Base-by-base conservation (phyloP, 768 basidiomycete species). In the Myochromella boudieri region DNA sequence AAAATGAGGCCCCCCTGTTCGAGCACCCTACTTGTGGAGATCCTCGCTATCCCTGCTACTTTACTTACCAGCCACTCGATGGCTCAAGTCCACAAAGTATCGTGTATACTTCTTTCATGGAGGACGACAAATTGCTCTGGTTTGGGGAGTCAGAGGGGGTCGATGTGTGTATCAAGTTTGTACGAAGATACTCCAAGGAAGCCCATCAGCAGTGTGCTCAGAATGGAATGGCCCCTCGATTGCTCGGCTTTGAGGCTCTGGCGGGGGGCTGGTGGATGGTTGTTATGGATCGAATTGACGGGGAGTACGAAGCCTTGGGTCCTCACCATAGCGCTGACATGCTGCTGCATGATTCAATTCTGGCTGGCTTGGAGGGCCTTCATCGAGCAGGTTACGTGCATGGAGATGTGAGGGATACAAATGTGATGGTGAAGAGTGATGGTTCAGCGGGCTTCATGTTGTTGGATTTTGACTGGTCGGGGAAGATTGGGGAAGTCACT, bases 391-490 rank as follows among this genome's bases (percentile, higher is more conserved):
- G 57, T 26, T 58, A 48, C 27, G 63, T 64, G 15, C 65, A 66
- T 27, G 60, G 65, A 20, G 61, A 66, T 42, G 20, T 66, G 22
- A 56, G 57, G 27, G 46, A 55, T 21, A 36, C 43, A 14, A 66
- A 64, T 45, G 27, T 64, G 18, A 48, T 64, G 49, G 59, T 64
- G n/a, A 20, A 17, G 14, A 53, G 25, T 26, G 15, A 40, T 17
- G 28, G 37, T 20, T 36, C 40, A 12, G 21, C 14, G 7, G 28
- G 27, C 21, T 53, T 59, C 29, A 54, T 49, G 46, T 26, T 65
- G 15, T 12, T 65, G 8, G 59, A 65, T 48, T 65, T 65, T 47
- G 62, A 65, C 44, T 61, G 60, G 60, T 57, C 58, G 11, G 62
- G 64, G 20, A 46, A 46, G 32, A 42, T 44, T 43, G 60, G 49